Conservation (phyloP, 768 basidiomycete genomes). For the Tylopilus balloui region DNA sequence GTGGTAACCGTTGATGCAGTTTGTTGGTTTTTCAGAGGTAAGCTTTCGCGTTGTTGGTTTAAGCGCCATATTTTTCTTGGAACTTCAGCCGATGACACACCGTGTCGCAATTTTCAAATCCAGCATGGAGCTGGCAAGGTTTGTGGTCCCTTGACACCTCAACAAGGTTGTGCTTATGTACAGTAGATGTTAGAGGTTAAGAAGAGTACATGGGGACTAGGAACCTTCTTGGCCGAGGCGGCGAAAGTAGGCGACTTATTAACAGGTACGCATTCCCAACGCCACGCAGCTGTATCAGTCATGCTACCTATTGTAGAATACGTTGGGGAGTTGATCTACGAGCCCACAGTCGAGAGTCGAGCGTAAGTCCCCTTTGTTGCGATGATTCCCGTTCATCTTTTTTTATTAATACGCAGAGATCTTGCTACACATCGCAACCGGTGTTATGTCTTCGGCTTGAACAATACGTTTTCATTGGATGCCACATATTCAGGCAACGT, state of each 20-base stretch:
- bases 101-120: constrained; percentile 48
- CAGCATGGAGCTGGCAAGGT: constrained; percentile 47
- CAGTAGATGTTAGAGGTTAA: constrained; percentile 41
- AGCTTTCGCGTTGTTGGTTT: neutral
- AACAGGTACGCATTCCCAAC: constrained; percentile 29
- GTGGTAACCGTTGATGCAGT: neutral
- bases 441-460: constrained; percentile 60
- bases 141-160: neutral
- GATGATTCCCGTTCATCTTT: neutral
- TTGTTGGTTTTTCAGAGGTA: constrained; percentile 22
- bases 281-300: neutral
- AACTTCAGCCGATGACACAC: constrained; percentile 26
- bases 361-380: constrained; percentile 36
- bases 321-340: constrained; percentile 55
- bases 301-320: constrained; percentile 46
- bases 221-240: constrained; percentile 47
- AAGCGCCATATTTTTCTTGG: neutral
- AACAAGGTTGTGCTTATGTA: constrained; percentile 5
- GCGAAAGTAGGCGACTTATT: constrained; percentile 46
- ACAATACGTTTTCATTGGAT: constrained; percentile 48
- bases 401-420: constrained; percentile 29
- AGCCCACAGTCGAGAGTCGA: constrained; percentile 46
- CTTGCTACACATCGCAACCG: constrained; percentile 46
- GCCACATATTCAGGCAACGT: constrained; percentile 53
- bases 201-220: constrained; percentile 47